Base-by-base conservation (phyloP, 768 basidiomycete species). In the Hericium erinaceus region DNA sequence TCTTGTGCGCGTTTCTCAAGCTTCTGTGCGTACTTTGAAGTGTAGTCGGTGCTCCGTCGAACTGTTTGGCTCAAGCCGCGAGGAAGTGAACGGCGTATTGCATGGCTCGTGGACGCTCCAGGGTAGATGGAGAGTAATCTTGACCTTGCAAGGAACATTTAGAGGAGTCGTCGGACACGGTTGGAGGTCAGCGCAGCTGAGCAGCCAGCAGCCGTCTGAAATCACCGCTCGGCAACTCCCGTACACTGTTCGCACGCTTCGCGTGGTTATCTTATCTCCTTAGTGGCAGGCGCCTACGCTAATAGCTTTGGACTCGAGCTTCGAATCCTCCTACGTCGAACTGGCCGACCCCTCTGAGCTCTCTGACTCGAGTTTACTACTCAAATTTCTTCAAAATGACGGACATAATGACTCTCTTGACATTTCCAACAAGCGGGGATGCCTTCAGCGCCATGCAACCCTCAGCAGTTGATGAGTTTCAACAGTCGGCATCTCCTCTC, bases 1-100 rank as follows among this genome's bases (percentile, higher is more conserved):
- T 83, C 75, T 66, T 80, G 71, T 44, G 89, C 84, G 64, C 74
- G 78, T 64, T 77, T 73, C 48, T 75, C 79, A 39, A 95, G 70
- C 66, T 87, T 89, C 58, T 85, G 80, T 13, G 82, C 78, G 66
- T 94, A 93, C 65, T 80, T 85, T 33, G 73, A 65, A 60, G 74
- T 70, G 56, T 76, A 74, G 57, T 70, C 65, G 8, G 49, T 37
- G 28, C 10, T 51, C 24, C 22, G 15, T 9, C 10, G 9, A 51
- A n/a, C 10, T 18, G 24, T 11, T 51, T 20, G 15, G 49, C 26
- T 24, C 24, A 37, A 51, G 9, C 49, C 12, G 28, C 49, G 49
- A 51, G 20, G 22, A 28, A 50, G 2, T 44, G 41, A n/a, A n/a
- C 16, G 16, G 44, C 16, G 44, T n/a, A 46, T 46, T 46, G 44